phyloP scores from a whole-genome alignment of 768 basidiomycete species.

The Favolaschia claudopus region DNA sequence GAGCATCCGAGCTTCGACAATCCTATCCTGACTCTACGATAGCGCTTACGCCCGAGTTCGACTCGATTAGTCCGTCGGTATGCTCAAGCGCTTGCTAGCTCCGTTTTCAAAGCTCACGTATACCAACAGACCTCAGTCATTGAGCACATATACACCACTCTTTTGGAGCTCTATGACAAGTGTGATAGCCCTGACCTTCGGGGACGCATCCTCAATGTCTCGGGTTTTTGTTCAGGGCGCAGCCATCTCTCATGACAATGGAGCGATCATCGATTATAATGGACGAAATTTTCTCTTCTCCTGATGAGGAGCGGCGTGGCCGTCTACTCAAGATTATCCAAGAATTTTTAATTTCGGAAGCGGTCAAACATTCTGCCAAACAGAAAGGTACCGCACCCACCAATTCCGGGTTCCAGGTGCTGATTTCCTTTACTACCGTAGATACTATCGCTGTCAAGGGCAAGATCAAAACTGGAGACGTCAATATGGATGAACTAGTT shows the following conservation, averaged over 20 bases:
- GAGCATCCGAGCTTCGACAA: neutral
- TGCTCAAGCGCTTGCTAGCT: neutral
- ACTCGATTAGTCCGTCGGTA: constrained; percentile 62
- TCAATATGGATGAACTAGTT: constrained; percentile 93
- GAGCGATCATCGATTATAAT: constrained; percentile 83
- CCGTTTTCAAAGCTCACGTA: neutral
- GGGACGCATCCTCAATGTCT: constrained; percentile 86
- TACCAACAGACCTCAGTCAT: constrained; percentile 68
- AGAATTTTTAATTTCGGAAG: constrained; percentile 88
- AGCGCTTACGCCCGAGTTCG: constrained; percentile 67
- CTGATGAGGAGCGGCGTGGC: constrained; percentile 74
- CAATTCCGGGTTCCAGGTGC: no score
- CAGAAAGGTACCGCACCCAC: constrained; percentile 79
- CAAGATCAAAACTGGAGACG: constrained; percentile 53
- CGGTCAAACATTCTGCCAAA: constrained; percentile 75
- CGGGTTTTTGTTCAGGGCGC: constrained; percentile 93
- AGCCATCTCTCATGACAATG: constrained; percentile 89
- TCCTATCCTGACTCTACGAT: neutral
- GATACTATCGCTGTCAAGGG: constrained; percentile 50
- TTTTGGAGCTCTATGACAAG: constrained; percentile 78
- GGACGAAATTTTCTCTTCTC: constrained; percentile 85
- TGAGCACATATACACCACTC: constrained; percentile 81
- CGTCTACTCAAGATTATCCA: constrained; percentile 88
- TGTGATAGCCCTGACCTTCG: constrained; percentile 64
- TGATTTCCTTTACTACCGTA: no score